A percentile compares a stretch with the other conserved stretches of the same genome.
Evolutionary conservation across 106 monocot species (phyloP).

Genomic region (Iris macrosiphon): DNA sequence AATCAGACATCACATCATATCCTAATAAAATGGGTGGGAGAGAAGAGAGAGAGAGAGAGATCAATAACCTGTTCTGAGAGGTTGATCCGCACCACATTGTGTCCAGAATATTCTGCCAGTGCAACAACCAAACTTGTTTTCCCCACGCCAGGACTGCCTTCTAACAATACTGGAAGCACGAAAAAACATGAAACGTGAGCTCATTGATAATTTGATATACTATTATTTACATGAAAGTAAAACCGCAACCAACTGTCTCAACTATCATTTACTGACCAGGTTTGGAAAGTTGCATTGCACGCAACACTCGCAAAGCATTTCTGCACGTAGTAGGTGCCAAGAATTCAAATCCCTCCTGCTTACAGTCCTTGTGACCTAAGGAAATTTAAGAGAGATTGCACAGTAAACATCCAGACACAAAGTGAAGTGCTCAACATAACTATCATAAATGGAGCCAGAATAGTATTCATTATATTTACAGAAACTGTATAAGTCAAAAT

Average conservation of each 20-base stretch:
- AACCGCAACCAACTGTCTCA: not conserved
- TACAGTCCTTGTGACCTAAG: slow-evolving; percentile 37
- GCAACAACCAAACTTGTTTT: slow-evolving; percentile 94
- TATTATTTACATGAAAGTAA: not conserved
- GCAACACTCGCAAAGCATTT: slow-evolving; percentile 81
- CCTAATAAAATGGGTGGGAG: not conserved
- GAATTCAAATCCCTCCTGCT: slow-evolving; percentile 67
- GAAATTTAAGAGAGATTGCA: slow-evolving; percentile 7
- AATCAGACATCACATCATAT: not conserved
- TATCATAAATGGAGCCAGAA: too few species aligned
- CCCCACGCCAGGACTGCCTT: slow-evolving; percentile 98
- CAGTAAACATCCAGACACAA: too few species aligned
- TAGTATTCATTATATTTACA: too few species aligned
- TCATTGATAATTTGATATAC: not conserved
- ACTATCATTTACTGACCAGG: slow-evolving; percentile 46
- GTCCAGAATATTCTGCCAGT: slow-evolving; percentile 84
- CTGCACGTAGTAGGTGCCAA: slow-evolving; percentile 81
- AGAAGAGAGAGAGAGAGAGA: not conserved
- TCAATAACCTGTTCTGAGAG: slow-evolving; percentile 86
- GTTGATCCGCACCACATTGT: slow-evolving; percentile 86
- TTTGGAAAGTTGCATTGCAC: slow-evolving; percentile 84
- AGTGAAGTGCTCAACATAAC: too few species aligned
- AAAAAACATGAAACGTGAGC: slow-evolving; percentile 1
- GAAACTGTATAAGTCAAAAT: too few species aligned
- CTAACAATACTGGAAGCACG: slow-evolving; percentile 63